A percentile compares a stretch with the other conserved stretches of the same genome.
These are phyloP conservation scores for Calonectria pteridis DNA, from an alignment of 2,329 filamentous ascomycete species.

Conservation along the genomic window DNA sequence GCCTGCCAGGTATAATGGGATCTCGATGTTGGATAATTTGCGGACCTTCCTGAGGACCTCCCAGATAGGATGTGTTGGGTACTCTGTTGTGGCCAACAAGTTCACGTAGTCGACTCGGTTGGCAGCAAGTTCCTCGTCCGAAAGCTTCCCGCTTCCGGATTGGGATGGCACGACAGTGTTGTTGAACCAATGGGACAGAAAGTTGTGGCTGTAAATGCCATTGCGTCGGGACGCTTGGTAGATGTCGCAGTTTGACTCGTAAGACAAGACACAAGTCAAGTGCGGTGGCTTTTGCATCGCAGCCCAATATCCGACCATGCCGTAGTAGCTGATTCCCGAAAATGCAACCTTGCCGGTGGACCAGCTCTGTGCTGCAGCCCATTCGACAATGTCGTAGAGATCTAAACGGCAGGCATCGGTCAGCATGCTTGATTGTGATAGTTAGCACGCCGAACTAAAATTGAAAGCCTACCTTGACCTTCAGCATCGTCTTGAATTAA, in stretches of 20 bases:
- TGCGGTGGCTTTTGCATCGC: conserved; percentile 17
- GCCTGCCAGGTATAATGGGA: conserved; percentile 12
- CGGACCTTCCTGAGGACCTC: neutral
- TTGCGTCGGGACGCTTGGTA: conserved; percentile 8
- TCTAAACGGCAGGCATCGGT: neutral
- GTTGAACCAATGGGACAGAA: conserved; percentile 18
- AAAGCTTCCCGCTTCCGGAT: neutral
- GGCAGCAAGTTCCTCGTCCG: neutral
- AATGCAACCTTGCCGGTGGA: conserved; percentile 11
- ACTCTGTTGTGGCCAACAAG: neutral
- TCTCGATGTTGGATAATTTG: conserved; percentile 3
- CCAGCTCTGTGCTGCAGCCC: conserved; percentile 14
- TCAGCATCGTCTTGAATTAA: conserved; percentile 11
- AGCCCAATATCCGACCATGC: conserved; percentile 16
- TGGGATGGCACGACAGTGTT: conserved; percentile 12
- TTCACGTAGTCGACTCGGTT: conserved; percentile 11
- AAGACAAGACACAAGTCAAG: conserved; percentile 14
- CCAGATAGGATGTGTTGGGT: neutral
- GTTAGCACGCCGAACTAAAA: rapidly evolving
- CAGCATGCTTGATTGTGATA: neutral
- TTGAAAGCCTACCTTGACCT: neutral
- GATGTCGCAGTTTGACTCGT: conserved; percentile 6
- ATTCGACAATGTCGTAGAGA: conserved; percentile 18
- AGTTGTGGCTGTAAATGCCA: conserved; percentile 13
- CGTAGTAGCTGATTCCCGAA: conserved; percentile 21